Base-by-base conservation (phyloP, 2,329 filamentous ascomycete genomes). In the Phyllosticta ampelicida region DNA sequence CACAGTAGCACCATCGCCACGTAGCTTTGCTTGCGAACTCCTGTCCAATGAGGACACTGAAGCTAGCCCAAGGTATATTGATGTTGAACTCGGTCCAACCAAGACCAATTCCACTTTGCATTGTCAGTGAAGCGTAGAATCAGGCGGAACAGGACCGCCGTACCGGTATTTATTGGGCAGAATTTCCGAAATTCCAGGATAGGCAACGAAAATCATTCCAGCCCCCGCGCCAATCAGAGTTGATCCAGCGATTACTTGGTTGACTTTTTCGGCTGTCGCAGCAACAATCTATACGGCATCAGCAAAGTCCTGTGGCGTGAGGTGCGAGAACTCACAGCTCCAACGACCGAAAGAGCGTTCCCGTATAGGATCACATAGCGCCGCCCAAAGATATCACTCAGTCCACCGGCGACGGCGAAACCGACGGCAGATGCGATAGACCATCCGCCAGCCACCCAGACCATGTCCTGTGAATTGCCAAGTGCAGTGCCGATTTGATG, bases 31-130 rank as follows among this genome's bases (percentile, higher is more conserved):
- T 44, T 3, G 55, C 51, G 6, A 58, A 50, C 9, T 61, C 63
- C 1, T 76, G 78, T 1, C 75, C 76, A 55, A 79, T 75, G 44
- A 77, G 63, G 19, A 74, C 74, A 0, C 75, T 76, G 57, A 74
- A 73, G 29, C 71, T 66, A 26, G 73, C 71, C 56, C 55, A 58
- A 6, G 55, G 55, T 3, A 58, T n/a, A 26, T 58, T 58, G 55
- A 65, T 61, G 53, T 63, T 63, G 48, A 65, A 60, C 48, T 65
- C 63, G 2, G 63, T 65, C 63, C 63, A 65, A 2, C 62, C 63
- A 5, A 65, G 62, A 5, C 62, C 63, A 6, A 65, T 61, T 66
- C 11, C 74, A 68, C 55, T 58, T 26, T 36, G 2, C 28, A 9
- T 26, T 26, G 26, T 21, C 11, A 11, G 13, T 8, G 5, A 16